Base-by-base conservation (phyloP, 164 flowering plant genomes). In the Annona cherimola region DNA sequence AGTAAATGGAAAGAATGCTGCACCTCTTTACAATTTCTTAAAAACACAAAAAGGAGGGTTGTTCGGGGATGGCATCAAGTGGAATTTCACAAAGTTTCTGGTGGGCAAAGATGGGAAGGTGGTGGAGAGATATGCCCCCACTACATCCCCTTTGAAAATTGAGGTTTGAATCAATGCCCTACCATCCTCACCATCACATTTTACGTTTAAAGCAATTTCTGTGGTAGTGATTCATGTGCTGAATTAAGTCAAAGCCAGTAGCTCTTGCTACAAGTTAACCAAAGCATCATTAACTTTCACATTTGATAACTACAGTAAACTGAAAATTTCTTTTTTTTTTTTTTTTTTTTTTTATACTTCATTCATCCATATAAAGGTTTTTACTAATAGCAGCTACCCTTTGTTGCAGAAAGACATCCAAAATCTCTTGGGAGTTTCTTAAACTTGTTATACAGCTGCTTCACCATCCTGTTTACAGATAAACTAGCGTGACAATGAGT, bases 71-170 rank as follows among this genome's bases (percentile, higher is more conserved):
- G 85, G 80, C 55, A 90, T 94, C 84, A 94, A 94, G 69, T 94
- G 97, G 98, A 94, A 94, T 81, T 94, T 90, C 79, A 89, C 98
- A 1, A 94, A 94, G 81, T 94, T 94, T 77, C 76, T 94, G 79
- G 94, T 92, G 19, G 77, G 89, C 83, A 94, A 86, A 82, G 82
- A 91, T 63, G 98, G 99, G 50, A 91, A 88, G 35, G 91, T 91
- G 68, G 88, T 91, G 18, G 83, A 82, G 69, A 77, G 99, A 87
- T 94, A 85, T 74, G 88, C 90, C 43, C 97, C 97, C 4, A 83
- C 79, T 41, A 92, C 96, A 7, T 79, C 95, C 39, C 97, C 98
- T 45, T 84, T 86, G 65, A 79, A 86, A 73, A 84, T 94, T 45
- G 97, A 94, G 97, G 97, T 92, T 39, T 4, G 83, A 69, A 1